A percentile compares a stretch with the other conserved stretches of the same genome.
Evolutionary conservation across 768 basidiomycete genomes (phyloP).

Genomic region (Tremella mesenterica): DNA sequence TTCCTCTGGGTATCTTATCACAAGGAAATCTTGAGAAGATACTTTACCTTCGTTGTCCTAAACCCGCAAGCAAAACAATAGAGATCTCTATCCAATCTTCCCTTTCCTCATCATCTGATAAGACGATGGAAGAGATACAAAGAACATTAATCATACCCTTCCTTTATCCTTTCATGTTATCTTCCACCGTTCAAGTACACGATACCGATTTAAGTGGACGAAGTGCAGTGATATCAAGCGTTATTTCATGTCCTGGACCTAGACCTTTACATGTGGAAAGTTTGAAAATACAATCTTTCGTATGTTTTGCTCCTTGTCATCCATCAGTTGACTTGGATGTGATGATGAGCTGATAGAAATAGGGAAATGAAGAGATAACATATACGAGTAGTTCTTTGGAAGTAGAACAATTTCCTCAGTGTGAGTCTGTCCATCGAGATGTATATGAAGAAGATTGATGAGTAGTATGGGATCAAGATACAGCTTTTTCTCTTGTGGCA

Average conservation of each 20-base stretch:
- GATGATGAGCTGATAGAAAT: neutral
- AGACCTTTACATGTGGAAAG: conserved; percentile 12
- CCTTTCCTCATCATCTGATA: neutral
- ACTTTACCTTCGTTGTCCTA: neutral
- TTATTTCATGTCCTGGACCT: conserved; percentile 11
- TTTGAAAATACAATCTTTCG: conserved; percentile 5
- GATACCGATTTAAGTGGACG: conserved; percentile 1
- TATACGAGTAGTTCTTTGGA: too few relatives aligned
- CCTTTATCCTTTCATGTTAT: conserved; percentile 55
- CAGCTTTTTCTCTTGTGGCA: conserved; percentile 7
- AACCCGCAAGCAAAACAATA: neutral
- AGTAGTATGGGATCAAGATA: conserved; percentile 59
- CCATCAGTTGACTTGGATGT: neutral
- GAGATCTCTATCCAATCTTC: neutral
- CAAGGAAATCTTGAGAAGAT: too few relatives aligned
- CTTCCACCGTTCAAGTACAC: conserved; percentile 53
- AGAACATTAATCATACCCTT: conserved; percentile 62
- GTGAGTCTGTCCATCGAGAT: conserved; percentile 7
- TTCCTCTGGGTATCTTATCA: too few relatives aligned
- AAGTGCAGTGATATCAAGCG: conserved; percentile 9
- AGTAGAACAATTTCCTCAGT: neutral
- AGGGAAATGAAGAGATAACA: neutral
- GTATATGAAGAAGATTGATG: conserved; percentile 54
- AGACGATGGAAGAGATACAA: conserved; percentile 54
- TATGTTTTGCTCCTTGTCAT: neutral